phyloP scores from a whole-genome alignment of 192 early-diverging fungal genomes.

The Umbelopsis vinacea region DNA sequence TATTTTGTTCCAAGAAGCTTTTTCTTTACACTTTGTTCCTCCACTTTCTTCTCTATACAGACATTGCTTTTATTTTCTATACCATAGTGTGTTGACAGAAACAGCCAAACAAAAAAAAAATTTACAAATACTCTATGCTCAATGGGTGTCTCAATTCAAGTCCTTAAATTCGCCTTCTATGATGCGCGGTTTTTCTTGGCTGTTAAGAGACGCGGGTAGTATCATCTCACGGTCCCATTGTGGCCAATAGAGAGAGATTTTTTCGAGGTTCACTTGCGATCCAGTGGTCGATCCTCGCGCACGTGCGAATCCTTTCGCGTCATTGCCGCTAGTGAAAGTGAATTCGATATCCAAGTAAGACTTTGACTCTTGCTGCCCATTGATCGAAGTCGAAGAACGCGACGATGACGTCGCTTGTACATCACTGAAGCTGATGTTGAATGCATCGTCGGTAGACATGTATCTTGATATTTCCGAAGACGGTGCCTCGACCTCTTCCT shows the following conservation, averaged over 20 bases:
- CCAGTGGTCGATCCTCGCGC: not conserved
- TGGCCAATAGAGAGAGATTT: slow-evolving; percentile 2
- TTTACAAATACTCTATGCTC: not conserved
- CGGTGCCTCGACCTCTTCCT: not conserved
- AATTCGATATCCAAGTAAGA: not conserved
- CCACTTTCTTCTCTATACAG: slow-evolving; percentile 8
- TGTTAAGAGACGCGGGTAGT: not conserved
- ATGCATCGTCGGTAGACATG: not conserved
- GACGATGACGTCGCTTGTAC: not conserved
- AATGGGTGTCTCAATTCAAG: not conserved
- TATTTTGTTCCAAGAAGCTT: not conserved
- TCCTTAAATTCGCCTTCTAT: slow-evolving; percentile 14
- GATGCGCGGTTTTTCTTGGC: not conserved
- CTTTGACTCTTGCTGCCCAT: not conserved
- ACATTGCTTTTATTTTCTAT: not conserved
- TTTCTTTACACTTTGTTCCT: not conserved
- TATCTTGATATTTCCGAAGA: slow-evolving; percentile 8
- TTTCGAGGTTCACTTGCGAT: not conserved
- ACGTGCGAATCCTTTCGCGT: not conserved
- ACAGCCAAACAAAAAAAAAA: not conserved
- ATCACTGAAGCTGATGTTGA: not conserved
- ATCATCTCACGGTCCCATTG: slow-evolving; percentile 12
- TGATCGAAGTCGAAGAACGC: not conserved
- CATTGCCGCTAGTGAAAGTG: not conserved
- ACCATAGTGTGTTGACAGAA: slow-evolving; percentile 21